A percentile compares a stretch with the other conserved stretches of the same genome.
These are phyloP conservation scores for Annulohypoxylon stygium DNA, from an alignment of 495 filamentous ascomycete genomes.

Conservation along the genomic window DNA sequence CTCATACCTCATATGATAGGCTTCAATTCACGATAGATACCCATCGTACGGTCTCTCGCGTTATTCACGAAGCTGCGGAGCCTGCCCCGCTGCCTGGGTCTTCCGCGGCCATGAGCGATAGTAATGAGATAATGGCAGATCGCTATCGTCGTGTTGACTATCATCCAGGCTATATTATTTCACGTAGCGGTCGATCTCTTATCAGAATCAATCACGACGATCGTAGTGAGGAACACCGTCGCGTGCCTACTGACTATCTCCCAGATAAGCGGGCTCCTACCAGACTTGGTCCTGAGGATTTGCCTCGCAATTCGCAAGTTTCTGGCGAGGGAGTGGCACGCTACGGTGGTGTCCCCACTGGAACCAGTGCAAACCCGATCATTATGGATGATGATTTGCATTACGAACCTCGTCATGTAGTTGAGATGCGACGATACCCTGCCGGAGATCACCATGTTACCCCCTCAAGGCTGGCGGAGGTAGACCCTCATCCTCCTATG, in stretches of 20 bases:
- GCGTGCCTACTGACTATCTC: constrained; percentile 32
- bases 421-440: constrained; percentile 42
- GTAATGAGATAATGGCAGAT: constrained; percentile 38
- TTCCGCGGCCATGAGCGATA: constrained; percentile 35
- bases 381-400: constrained; percentile 35
- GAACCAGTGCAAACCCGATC: constrained; percentile 44
- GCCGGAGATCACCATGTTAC: constrained; percentile 19
- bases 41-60: constrained; percentile 35
- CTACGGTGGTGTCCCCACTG: constrained; percentile 37
- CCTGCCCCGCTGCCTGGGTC: constrained; percentile 36
- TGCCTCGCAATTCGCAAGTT: constrained; percentile 29
- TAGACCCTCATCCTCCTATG: constrained; percentile 21
- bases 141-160: constrained; percentile 42
- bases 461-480: constrained; percentile 17
- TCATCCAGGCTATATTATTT: constrained; percentile 22
- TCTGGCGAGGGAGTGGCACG: constrained; percentile 26
- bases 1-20: constrained; percentile 33
- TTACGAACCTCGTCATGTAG: constrained; percentile 43
- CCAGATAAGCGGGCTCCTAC: constrained; percentile 25
- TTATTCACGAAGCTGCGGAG: constrained; percentile 30
- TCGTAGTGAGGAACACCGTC: constrained; percentile 40
- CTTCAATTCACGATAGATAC: constrained; percentile 37
- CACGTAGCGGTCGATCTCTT: constrained; percentile 28
- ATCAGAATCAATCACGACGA: constrained; percentile 28
- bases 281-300: constrained; percentile 15